Evolutionary conservation across 495 filamentous ascomycete genomes (phyloP).

Genomic region (Clohesyomyces aquaticus): DNA sequence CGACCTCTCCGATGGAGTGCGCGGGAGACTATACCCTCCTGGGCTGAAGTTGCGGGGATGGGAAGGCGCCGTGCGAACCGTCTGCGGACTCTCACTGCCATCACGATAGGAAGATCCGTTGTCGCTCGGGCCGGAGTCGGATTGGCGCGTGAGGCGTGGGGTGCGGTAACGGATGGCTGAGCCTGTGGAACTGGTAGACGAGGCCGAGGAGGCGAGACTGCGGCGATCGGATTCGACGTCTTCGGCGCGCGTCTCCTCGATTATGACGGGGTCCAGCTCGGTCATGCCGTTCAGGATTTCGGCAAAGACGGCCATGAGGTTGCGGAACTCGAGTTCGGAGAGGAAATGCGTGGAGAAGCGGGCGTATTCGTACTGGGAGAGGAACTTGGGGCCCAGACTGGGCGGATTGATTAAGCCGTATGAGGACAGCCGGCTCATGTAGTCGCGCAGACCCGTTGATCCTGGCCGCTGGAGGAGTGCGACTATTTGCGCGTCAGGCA

Average conservation of each 20-base stretch:
- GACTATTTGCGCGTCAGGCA: slow-evolving; percentile 66
- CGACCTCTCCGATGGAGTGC: slow-evolving; percentile 32
- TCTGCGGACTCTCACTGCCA: slow-evolving; percentile 28
- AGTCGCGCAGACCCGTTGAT: slow-evolving; percentile 79
- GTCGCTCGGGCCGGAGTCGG: slow-evolving; percentile 8
- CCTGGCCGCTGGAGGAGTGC: slow-evolving; percentile 70
- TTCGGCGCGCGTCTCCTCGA: slow-evolving; percentile 25
- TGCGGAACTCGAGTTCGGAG: slow-evolving; percentile 71
- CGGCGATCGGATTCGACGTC: slow-evolving; percentile 16
- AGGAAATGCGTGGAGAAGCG: slow-evolving; percentile 70
- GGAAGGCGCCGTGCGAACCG: slow-evolving; percentile 28
- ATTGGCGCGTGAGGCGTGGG: slow-evolving; percentile 9
- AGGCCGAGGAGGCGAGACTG: slow-evolving; percentile 25
- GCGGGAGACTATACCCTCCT: slow-evolving; percentile 11
- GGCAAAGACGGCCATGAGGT: slow-evolving; percentile 84
- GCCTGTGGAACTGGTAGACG: slow-evolving; percentile 13
- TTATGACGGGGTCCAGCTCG: slow-evolving; percentile 55
- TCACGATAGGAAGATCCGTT: background rate
- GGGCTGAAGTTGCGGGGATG: slow-evolving; percentile 4
- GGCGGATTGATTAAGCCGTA: slow-evolving; percentile 66
- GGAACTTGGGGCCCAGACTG: slow-evolving; percentile 63
- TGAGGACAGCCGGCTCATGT: slow-evolving; percentile 69
- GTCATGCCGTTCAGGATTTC: slow-evolving; percentile 78
- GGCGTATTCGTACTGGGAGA: slow-evolving; percentile 77
- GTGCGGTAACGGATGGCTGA: slow-evolving; percentile 29